Base-by-base conservation (phyloP, 2,329 filamentous ascomycete species). In the Sporothrix inflata region DNA sequence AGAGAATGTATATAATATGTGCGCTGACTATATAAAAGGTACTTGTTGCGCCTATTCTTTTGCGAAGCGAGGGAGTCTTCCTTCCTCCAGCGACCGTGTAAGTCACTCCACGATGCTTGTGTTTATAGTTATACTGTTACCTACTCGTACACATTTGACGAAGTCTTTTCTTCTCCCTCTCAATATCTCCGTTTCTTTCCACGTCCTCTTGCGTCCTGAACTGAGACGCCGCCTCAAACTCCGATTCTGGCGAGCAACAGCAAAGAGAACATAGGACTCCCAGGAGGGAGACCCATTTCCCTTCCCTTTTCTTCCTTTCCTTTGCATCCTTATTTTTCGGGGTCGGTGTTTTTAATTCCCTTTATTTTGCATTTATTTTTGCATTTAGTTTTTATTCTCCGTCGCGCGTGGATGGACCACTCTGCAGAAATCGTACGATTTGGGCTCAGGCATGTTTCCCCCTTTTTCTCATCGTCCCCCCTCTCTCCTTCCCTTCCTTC, bases 351-450 rank as follows among this genome's bases (percentile, higher is more conserved):
- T 65, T 27, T 19, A 42, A n/a, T 19, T 27, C 45, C 30, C 49
- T 55, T 55, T 42, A 21, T 69, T 40, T n/a, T 21, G 45, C 7
- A 34, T 67, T 34, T 65, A 65, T 47, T 72, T 67, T 55, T 45
- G 21, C 6, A n/a, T 38, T 66, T 57, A 12, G 57, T 70, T 45
- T 30, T 47, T 57, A 40, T 67, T 60, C 53, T 57, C 38, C 60
- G 24, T 70, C 70, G 12, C 42, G 69, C 30, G 69, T 27, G 30
- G 47, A 68, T 40, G 69, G 61, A 47, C 45, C 65, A 51, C 65
- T 40, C 72, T 75, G 73, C 74, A 74, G 42, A 74, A 74, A 74
- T 75, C 74, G 72, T 75, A 75, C 74, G 74, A 75, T 74, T 75
- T 63, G 68, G 66, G 69, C 69, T 70, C 72, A 68, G 34, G 51